Evolutionary conservation across 192 early-diverging fungal species (phyloP).

Genomic region (Gaertneriomyces semiglobifer): DNA sequence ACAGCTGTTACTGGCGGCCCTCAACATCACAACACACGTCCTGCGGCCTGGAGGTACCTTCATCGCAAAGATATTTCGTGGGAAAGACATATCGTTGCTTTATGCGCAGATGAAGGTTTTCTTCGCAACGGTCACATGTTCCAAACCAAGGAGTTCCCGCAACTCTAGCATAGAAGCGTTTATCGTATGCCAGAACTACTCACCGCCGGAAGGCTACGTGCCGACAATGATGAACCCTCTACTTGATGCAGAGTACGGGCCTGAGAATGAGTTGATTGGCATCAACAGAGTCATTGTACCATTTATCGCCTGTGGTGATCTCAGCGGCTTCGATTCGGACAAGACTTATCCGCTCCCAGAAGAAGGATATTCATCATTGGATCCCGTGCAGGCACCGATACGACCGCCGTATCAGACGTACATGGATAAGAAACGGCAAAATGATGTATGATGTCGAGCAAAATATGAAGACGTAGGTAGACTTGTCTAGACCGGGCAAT

Average conservation of each 20-base stretch:
- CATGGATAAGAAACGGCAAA: constrained; percentile 22
- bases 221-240: constrained; percentile 90
- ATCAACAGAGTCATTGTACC: constrained; percentile 79
- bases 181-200: constrained; percentile 87
- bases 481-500: no score
- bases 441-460: constrained; percentile 2
- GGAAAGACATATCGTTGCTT: constrained; percentile 88
- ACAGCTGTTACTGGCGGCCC: constrained; percentile 86
- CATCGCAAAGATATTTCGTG: constrained; percentile 97
- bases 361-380: constrained; percentile 50
- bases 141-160: constrained; percentile 90
- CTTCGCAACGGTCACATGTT: constrained; percentile 84
- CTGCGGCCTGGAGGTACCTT: constrained; percentile 87
- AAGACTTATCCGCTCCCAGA: constrained; percentile 63
- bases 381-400: constrained; percentile 82
- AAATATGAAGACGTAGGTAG: no score
- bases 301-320: constrained; percentile 88
- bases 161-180: constrained; percentile 93
- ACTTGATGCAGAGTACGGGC: constrained; percentile 73
- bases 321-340: constrained; percentile 85
- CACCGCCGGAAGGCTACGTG: constrained; percentile 76
- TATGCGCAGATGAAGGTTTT: constrained; percentile 89
- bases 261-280: constrained; percentile 62
- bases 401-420: constrained; percentile 79
- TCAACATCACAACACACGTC: constrained; percentile 96